phyloP scores from a whole-genome alignment of 495 filamentous ascomycete species.

The Aspergillus leporis region DNA sequence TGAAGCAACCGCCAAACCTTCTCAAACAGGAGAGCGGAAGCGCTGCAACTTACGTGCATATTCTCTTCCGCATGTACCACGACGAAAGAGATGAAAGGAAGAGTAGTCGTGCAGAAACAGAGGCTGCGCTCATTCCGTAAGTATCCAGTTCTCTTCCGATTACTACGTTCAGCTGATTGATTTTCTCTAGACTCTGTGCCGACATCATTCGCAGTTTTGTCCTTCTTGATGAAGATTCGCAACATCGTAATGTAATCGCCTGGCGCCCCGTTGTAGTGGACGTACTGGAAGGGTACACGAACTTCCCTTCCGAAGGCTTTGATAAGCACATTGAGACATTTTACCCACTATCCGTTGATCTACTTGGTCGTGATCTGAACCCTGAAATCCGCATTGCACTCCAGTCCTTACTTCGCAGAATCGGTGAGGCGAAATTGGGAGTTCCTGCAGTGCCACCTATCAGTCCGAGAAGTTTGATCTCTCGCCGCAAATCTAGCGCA shows the following conservation, averaged over 20 bases:
- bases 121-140: conserved; percentile 86
- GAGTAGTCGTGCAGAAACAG: conserved; percentile 75
- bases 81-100: conserved; percentile 82
- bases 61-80: conserved; percentile 94
- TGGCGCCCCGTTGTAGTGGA: conserved; percentile 98
- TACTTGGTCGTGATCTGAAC: conserved; percentile 80
- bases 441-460: conserved; percentile 45
- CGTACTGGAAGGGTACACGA: conserved; percentile 91
- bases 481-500: conserved; percentile 35
- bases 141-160: conserved; percentile 23
- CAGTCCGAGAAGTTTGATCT: conserved; percentile 48
- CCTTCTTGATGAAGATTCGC: conserved; percentile 85
- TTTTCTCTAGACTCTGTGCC: conserved; percentile 64
- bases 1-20: conserved; percentile 99
- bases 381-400: conserved; percentile 74
- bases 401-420: conserved; percentile 70
- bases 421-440: conserved; percentile 80
- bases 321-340: conserved; percentile 75
- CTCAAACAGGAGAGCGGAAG: conserved; percentile 95
- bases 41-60: conserved; percentile 90
- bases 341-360: conserved; percentile 80
- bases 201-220: conserved; percentile 87
- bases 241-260: conserved; percentile 92
- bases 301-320: conserved; percentile 83
- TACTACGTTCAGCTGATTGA: conserved; percentile 12